Evolutionary conservation across 768 basidiomycete species (phyloP), one percentile per base, ranked within the genome.

Genomic region (Amanita inopinata): DNA sequence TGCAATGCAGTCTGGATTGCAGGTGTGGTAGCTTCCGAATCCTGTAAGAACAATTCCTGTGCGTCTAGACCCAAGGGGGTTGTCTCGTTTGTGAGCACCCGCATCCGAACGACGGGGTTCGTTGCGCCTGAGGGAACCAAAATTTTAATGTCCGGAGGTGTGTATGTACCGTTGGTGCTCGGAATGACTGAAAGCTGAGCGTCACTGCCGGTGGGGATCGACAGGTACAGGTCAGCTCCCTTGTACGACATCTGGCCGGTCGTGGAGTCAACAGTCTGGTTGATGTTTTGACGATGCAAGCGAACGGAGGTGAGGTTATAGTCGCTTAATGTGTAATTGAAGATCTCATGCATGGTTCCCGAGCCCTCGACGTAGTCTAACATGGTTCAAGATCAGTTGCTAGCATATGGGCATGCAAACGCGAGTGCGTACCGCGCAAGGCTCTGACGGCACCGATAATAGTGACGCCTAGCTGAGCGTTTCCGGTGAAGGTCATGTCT

Each of bases 371-470:
- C 65, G 43, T 66, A 68, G 51, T 70, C 65, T 61, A 39, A n/a
- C n/a, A n/a, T n/a, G n/a, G n/a, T n/a, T n/a, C n/a, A n/a, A n/a
- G n/a, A n/a, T n/a, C n/a, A n/a, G n/a, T n/a, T n/a, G n/a, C n/a
- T n/a, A n/a, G n/a, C n/a, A n/a, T n/a, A n/a, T n/a, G n/a, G n/a
- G n/a, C n/a, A n/a, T n/a, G n/a, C n/a, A n/a, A 19, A 6, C 24
- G 11, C 20, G 4, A 39, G 11, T 12, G 30, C 55, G 27, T 23
- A 61, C 61, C 63, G 48, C 69, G 54, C 53, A 69, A 53, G 10
- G 67, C 67, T 10, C 67, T 55, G 1, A 69, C 65, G 19, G 63
- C 59, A 14, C 69, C 67, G 31, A 69, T 60, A 32, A 69, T 61
- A 1, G 65, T 63, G 9, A 69, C 66, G 0, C 67, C 67, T 5